phyloP scores from a whole-genome alignment of 768 basidiomycete species.

The Tricholoma matsutake region DNA sequence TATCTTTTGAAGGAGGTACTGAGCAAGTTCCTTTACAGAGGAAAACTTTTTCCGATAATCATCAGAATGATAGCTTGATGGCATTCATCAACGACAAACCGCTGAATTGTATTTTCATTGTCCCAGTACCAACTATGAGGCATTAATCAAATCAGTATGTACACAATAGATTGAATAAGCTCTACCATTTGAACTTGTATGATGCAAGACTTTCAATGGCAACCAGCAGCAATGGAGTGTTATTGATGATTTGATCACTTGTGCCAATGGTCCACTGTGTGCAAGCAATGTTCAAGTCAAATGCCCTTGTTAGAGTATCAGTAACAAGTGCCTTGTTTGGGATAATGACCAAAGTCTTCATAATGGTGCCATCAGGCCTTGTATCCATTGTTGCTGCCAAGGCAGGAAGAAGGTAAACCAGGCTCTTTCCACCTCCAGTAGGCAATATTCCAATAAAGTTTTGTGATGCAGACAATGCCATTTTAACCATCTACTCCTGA shows the following conservation, averaged over 20 bases:
- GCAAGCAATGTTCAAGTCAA: neutral
- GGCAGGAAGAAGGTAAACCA: too few relatives aligned
- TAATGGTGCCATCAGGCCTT: neutral
- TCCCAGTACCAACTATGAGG: neutral
- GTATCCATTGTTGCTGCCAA: too few relatives aligned
- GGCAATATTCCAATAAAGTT: too few relatives aligned
- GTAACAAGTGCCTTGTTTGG: constrained; percentile 10
- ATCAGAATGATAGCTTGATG: constrained; percentile 10
- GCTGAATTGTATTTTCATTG: neutral
- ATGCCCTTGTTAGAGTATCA: constrained; percentile 7
- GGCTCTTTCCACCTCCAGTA: too few relatives aligned
- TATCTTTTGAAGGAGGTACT: constrained; percentile 10
- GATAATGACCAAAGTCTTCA: too few relatives aligned
- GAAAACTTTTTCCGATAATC: constrained; percentile 8
- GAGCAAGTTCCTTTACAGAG: constrained; percentile 2
- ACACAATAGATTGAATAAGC: neutral
- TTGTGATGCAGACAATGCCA: too few relatives aligned
- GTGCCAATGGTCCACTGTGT: constrained; percentile 7
- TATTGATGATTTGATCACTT: neutral
- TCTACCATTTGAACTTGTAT: constrained; percentile 4
- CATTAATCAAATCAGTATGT: neutral
- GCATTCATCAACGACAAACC: constrained; percentile 19
- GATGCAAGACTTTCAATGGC: constrained; percentile 5
- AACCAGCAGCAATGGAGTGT: neutral
- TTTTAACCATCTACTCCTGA: too few relatives aligned